Base-by-base conservation (phyloP, 805 yeast genomes). In the Kodamaea neixiangensis region DNA sequence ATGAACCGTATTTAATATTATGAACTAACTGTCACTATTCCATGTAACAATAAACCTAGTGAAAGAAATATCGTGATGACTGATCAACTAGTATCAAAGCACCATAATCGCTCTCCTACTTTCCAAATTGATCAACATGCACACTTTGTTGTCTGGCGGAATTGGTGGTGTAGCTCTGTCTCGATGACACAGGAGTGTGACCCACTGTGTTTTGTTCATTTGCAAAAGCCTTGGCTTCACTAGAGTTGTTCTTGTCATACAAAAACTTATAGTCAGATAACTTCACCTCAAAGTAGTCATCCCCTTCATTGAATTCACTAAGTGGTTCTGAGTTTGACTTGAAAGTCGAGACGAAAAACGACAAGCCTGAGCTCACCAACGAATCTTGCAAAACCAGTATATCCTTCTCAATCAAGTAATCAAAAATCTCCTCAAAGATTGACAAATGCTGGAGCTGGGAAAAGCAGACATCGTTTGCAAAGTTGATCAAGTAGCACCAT, bases 381-480 rank as follows among this genome's bases (percentile, higher is more conserved):
- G 58, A 56, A 29, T 59, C 54, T 14, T 58, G 44, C 19, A 54
- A 40, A 2, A 47, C 44, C 7, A 20, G 33, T 2, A 29, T 37
- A 37, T 58, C 49, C 6, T 46, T 29, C 7, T 48, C 41, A 13
- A 63, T 48, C 20, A 67, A 49, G 11, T 51, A 44, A 7, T 56
- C 56, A 42, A 68, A 59, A 10, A 67, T 46, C 9, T 53, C 49
- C 10, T 54, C 54, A 44, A 69, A 64, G 0, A 54, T 41, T 1
- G 57, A 49, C 18, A 62, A 60, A 19, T 51, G 54, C 19, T 60
- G 43, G 14, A 69, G 46, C 46, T 69, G 69, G 10, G 64, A 52
- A 47, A 63, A 65, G 49, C 73, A 69, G 1, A 62, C 49, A 45
- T 69, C 72, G 37, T 66, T 66, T 3, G 68, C 64, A 29, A 60